These are phyloP conservation scores for Symbiodinium pilosum DNA, from an alignment of 73 alveolate genomes.

Conservation along the genomic window DNA sequence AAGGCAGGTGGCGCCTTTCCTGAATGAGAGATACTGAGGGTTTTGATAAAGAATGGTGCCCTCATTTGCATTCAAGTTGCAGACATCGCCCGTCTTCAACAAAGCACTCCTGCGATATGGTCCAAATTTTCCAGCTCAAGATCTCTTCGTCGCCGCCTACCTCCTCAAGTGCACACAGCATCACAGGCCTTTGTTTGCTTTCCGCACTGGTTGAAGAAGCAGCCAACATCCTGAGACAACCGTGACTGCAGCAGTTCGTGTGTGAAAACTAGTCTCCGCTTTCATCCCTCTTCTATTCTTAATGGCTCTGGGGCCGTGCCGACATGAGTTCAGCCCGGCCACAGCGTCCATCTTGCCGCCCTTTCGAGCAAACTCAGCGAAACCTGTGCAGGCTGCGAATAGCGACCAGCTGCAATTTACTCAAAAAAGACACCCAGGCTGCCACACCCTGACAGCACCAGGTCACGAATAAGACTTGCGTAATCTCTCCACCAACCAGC, in stretches of 20 bases:
- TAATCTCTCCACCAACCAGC: background rate
- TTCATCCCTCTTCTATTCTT: no score
- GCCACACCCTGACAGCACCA: no score
- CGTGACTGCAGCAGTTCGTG: no score
- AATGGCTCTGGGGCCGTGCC: no score
- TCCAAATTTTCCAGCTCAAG: no score
- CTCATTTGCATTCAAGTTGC: background rate
- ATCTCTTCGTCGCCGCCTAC: no score
- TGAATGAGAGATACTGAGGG: background rate
- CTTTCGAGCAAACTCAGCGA: conserved; percentile 72
- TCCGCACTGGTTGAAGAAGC: conserved; percentile 88
- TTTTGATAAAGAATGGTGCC: background rate
- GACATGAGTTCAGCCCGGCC: conserved; percentile 7
- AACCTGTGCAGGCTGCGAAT: background rate
- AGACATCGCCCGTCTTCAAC: conserved; percentile 86
- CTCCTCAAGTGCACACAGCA: no score
- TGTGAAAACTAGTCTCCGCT: no score
- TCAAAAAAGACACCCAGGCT: no score
- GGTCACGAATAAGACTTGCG: no score
- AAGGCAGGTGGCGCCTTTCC: conserved; percentile 90
- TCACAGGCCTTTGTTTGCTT: conserved; percentile 94
- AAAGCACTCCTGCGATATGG: conserved; percentile 43
- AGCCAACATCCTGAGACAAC: conserved; percentile 34
- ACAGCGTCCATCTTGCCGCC: conserved; percentile 91
- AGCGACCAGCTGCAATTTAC: no score